phyloP scores from a whole-genome alignment of 352 stramenopile genomes.

The Aphanomyces euteiches region DNA sequence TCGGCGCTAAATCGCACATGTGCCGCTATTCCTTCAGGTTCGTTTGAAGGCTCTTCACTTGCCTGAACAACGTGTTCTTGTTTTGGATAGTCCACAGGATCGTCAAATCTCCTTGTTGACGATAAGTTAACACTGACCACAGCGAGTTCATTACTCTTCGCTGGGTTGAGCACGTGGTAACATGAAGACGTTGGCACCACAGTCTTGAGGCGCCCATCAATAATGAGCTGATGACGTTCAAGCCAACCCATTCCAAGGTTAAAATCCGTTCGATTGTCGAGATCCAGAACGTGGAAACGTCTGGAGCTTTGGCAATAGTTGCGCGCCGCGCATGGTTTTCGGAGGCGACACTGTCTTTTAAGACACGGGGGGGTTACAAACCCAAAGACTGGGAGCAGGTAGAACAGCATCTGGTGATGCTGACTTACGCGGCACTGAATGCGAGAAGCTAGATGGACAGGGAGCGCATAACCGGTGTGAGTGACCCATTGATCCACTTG shows the following conservation, averaged over 20 bases:
- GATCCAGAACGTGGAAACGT: conserved; percentile 28
- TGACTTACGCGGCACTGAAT: no score
- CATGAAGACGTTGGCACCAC: conserved; percentile 28
- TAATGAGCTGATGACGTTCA: conserved; percentile 31
- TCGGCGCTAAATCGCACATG: no score
- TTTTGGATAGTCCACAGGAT: no score
- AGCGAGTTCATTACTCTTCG: conserved; percentile 17
- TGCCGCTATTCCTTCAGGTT: no score
- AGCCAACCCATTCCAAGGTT: conserved; percentile 39
- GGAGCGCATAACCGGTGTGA: not conserved
- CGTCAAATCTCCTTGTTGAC: no score
- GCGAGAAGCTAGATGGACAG: conserved; percentile 30
- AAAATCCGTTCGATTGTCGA: conserved; percentile 34
- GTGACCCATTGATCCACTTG: not conserved
- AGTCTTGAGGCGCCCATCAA: conserved; percentile 30
- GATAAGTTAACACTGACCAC: no score
- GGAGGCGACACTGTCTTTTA: conserved; percentile 34
- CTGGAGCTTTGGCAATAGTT: conserved; percentile 11
- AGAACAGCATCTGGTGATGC: no score
- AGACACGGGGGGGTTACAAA: conserved; percentile 2
- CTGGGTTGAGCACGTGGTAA: not conserved
- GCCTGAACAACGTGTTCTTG: no score
- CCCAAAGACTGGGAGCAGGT: no score
- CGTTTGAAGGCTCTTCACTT: no score
- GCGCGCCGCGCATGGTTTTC: conserved; percentile 36